Evolutionary conservation across 768 basidiomycete species (phyloP), one percentile per base, ranked within the genome.

Genomic region (Mycena polygramma): DNA sequence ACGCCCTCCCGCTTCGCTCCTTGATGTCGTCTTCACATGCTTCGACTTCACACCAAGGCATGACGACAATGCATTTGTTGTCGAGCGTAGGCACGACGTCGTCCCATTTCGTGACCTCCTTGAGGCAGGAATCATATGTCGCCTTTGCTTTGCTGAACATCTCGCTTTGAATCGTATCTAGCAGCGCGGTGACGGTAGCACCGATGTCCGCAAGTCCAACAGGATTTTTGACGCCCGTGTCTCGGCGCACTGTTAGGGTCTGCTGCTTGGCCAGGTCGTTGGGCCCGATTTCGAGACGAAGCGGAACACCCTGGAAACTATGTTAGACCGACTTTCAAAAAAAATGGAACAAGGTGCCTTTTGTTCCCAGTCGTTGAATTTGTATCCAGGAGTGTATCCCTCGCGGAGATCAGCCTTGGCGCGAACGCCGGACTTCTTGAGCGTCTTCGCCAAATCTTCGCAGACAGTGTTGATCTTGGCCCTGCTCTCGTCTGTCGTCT

Each of bases 291-390:
- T 99, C 98, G 72, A 99, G 92, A 73, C 98, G 96, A 72, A 99
- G 86, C 15, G 98, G 98, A 51, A 99, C 96, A 79, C 98, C 98
- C 94, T 96, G 74, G 6, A 60, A 41, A 24, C n/a, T 49, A 52
- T 55, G 60, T 46, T 19, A 65, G 52, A 13, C 49, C 55, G 69
- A 19, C 71, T 35, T 39, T 7, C 14, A 14, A 35, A 41, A n/a
- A 24, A 13, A 13, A 35, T 13, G 5, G 69, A 82, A 55, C 69
- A 94, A 95, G 82, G 55, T 70, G 94, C 95, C 90, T 97, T 95
- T 82, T 98, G 93, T 84, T 99, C 98, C 96, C 97, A 98, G 77
- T 99, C 95, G 79, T 98, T 98, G 86, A 98, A 99, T 84, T 99
- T 99, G 85, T 93, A 99, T 37, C 98, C 98, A 11, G 98, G 98